Conservation (phyloP, 2,329 filamentous ascomycete genomes). For the Aspergillus sergii region DNA sequence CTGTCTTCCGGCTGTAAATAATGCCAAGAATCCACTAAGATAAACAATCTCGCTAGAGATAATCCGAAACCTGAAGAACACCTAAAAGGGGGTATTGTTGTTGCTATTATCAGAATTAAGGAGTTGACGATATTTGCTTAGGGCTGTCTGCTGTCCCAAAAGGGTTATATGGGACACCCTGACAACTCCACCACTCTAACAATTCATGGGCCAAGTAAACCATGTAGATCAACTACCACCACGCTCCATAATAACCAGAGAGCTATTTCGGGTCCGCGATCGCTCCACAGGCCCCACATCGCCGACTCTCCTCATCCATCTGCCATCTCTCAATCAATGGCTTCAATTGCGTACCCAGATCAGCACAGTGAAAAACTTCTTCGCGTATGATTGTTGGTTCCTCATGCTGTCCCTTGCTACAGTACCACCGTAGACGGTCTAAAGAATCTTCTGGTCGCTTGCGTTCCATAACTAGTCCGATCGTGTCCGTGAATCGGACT, state of each 20-base stretch:
- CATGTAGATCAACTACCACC: neutral
- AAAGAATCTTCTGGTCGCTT: conserved; percentile 66
- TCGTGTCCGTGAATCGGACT: conserved; percentile 81
- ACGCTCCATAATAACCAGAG: neutral
- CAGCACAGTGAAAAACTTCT: conserved; percentile 19
- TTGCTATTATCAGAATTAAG: neutral
- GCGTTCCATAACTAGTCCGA: conserved; percentile 86
- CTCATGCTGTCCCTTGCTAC: conserved; percentile 12
- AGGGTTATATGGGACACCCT: neutral
- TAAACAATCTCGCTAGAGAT: neutral
- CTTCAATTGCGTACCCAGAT: conserved; percentile 20
- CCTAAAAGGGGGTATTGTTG: neutral
- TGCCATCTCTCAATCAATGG: conserved; percentile 20
- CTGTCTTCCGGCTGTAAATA: neutral
- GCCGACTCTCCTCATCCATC: conserved; percentile 14
- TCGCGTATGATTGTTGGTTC: conserved; percentile 18
- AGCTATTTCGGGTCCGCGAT: conserved; percentile 15
- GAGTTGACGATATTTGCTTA: neutral
- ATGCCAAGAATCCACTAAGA: neutral
- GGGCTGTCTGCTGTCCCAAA: neutral
- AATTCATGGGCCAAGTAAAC: too few relatives aligned
- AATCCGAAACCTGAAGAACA: neutral
- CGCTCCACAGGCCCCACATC: conserved; percentile 15
- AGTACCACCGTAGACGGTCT: conserved; percentile 82
- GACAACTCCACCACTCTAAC: neutral